phyloP scores from a whole-genome alignment of 768 basidiomycete genomes.

The Lentinula sp. region DNA sequence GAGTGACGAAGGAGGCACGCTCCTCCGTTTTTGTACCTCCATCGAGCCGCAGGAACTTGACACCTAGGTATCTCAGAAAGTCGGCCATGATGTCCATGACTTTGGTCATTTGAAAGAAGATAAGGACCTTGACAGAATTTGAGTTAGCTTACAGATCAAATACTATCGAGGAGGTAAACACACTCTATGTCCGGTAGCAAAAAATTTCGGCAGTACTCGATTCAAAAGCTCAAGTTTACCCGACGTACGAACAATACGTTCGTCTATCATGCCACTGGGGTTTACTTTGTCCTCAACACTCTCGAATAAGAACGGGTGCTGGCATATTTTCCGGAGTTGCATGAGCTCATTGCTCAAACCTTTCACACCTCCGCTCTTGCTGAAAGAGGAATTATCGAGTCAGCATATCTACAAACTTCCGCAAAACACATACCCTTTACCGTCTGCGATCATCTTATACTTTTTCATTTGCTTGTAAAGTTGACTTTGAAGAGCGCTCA shows the following conservation, averaged over 20 bases:
- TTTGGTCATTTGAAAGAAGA: conserved; percentile 99
- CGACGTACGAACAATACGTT: conserved; percentile 77
- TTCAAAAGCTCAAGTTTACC: conserved; percentile 93
- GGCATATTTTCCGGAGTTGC: conserved; percentile 97
- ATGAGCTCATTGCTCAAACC: conserved; percentile 93
- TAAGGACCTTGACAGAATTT: conserved; percentile 61
- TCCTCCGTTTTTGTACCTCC: conserved; percentile 96
- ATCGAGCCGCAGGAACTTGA: conserved; percentile 89
- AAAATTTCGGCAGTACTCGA: conserved; percentile 92
- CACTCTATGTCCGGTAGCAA: conserved; percentile 85
- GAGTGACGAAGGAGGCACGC: conserved; percentile 77
- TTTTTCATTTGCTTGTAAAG: conserved; percentile 98
- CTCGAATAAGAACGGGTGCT: conserved; percentile 95
- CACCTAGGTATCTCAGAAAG: conserved; percentile 82
- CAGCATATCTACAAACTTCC: neutral
- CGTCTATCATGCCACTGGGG: conserved; percentile 74
- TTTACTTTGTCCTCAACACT: conserved; percentile 94
- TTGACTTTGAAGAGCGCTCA: conserved; percentile 89
- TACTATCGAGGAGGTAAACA: conserved; percentile 13
- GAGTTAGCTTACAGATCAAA: neutral
- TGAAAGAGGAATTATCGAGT: conserved; percentile 19
- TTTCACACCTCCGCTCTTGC: conserved; percentile 75
- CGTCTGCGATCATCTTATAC: conserved; percentile 93
- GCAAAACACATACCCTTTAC: conserved; percentile 58
- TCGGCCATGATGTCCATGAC: conserved; percentile 99